Evolutionary conservation across 768 basidiomycete genomes (phyloP), one percentile per base, ranked within the genome.

Genomic region (Amanita molliuscula): DNA sequence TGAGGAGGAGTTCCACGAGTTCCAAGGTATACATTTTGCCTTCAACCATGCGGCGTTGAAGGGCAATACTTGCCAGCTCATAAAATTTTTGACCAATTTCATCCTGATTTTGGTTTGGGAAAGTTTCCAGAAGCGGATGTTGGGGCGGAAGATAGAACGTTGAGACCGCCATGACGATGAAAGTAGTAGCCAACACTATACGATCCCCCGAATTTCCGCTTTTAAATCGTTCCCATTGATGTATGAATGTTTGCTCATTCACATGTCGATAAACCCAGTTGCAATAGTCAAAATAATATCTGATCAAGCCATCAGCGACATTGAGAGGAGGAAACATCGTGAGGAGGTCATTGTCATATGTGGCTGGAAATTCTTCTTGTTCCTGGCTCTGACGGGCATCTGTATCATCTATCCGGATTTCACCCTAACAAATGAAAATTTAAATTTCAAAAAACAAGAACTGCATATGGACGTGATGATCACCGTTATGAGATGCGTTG

Each of bases 261-360:
- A 90, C 76, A 60, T 87, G 82, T 35, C 84, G 80, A 64, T 88
- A 87, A 47, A 89, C 79, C 88, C 88, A 91, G 63, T 85, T 88
- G 74, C 86, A 88, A 60, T 85, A 86, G 56, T 87, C 84, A 58
- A 89, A 89, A 64, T 91, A 90, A 65, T 81, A 83, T 43, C 67
- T 65, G 59, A 91, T 73, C 47, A 91, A 78, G 15, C 73, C 76
- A 58, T 90, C 88, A 57, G 89, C 81, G 46, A 81, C 68, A 41
- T 82, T 76, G 47, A 83, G 64, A 16, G 76, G 67, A 2, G 88
- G 88, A 2, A 91, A 74, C 50, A 75, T 64, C 3, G 73, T 69
- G 53, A 88, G 74, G 7, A 91, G 73, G 62, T 90, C 88, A 40
- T 77, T 74, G 66, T 90, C 88, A 57, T 84, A 82, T 51, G 69